A percentile compares a stretch with the other conserved stretches of the same genome.
These are phyloP conservation scores for Elaeis oleifera DNA, from an alignment of 202 grass and related monocot genomes.

Conservation along the genomic window DNA sequence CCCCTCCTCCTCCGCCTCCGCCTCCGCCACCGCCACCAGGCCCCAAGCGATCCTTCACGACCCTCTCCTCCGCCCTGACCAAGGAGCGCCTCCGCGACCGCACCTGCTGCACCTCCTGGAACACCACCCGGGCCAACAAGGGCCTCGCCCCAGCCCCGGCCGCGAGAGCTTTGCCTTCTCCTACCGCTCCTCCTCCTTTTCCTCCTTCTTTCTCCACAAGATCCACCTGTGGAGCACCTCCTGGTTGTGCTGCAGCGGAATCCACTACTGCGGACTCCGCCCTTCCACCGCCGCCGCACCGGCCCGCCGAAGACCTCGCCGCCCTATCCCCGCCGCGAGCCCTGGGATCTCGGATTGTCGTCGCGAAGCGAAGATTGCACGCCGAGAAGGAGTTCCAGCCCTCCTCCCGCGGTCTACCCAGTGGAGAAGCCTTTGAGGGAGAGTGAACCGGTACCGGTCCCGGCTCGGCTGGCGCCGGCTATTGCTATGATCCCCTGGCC, in stretches of 20 bases:
- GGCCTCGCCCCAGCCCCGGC: conserved; percentile 1
- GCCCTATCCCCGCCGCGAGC: neutral
- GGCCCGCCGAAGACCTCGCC: neutral
- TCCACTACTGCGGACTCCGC: neutral
- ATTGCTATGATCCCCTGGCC: neutral
- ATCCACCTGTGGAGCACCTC: conserved; percentile 19
- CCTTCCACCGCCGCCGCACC: neutral
- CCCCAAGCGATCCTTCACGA: no score
- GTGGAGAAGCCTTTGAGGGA: conserved; percentile 55
- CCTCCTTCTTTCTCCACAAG: conserved; percentile 11
- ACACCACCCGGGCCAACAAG: neutral
- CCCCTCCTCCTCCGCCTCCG: no score
- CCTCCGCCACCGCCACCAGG: no score
- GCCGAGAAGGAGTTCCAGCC: no score
- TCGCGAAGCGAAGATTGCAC: neutral
- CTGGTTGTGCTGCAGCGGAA: neutral
- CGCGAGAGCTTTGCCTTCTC: neutral
- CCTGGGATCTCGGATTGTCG: neutral
- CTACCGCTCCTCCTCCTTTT: neutral
- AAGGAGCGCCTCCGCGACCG: conserved; percentile 13
- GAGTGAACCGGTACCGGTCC: conserved; percentile 29
- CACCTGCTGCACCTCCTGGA: neutral
- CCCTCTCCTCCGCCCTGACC: conserved; percentile 5
- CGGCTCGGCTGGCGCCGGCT: neutral
- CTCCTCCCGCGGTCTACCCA: neutral